phyloP scores from a whole-genome alignment of 441 rosid species.

The Melastoma candidum region DNA sequence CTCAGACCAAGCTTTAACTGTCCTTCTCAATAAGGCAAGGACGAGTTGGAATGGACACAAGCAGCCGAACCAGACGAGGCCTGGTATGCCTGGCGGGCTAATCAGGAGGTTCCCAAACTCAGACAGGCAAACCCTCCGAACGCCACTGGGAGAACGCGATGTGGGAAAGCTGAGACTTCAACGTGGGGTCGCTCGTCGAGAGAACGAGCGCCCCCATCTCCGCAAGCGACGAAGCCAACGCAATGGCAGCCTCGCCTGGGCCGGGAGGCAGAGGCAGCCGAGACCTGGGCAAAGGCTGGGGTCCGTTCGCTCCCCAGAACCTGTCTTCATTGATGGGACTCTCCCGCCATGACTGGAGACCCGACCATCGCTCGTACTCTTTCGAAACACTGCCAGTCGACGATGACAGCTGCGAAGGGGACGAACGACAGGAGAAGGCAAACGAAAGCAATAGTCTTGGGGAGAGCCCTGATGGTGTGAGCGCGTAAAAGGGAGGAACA shows the following conservation, averaged over 20 bases:
- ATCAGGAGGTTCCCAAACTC: constrained; percentile 43
- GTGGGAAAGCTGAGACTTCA: constrained; percentile 63
- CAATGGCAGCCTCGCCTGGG: constrained; percentile 3
- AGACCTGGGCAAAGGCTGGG: constrained; percentile 17
- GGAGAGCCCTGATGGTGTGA: too few species aligned
- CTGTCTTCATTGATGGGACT: constrained; percentile 53
- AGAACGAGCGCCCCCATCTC: constrained; percentile 78
- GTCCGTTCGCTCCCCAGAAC: constrained; percentile 56
- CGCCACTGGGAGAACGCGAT: constrained; percentile 70
- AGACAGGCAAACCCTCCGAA: constrained; percentile 46
- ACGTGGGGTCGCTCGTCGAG: constrained; percentile 47
- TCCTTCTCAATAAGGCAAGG: constrained; percentile 2
- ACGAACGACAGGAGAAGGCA: too few species aligned
- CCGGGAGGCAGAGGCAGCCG: constrained; percentile 7
- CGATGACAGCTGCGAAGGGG: too few species aligned
- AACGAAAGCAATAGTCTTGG: too few species aligned
- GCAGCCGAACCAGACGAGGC: constrained; percentile 30
- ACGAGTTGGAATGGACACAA: constrained; percentile 2
- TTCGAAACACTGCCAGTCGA: neutral
- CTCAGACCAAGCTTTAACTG: neutral
- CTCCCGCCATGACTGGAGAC: constrained; percentile 60
- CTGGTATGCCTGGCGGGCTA: constrained; percentile 60
- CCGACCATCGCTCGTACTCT: constrained; percentile 46
- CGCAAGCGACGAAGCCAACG: constrained; percentile 56
- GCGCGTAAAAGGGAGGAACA: too few species aligned